Evolutionary conservation across 345 rosid genomes (phyloP).

Genomic region (Heritiera fomes): DNA sequence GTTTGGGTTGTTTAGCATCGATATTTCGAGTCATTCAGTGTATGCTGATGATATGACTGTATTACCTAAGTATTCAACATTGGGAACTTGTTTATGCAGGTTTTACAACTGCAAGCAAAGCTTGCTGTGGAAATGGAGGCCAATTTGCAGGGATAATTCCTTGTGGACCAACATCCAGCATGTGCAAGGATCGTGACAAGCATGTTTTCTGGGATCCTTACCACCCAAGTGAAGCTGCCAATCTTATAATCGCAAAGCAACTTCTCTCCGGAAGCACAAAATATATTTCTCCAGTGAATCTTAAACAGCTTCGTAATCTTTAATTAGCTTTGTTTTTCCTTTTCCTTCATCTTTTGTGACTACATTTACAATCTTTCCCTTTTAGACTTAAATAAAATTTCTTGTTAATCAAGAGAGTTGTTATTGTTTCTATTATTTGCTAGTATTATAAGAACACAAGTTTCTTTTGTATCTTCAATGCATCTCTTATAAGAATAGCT

Average conservation of each 20-base stretch:
- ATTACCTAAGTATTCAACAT: background rate
- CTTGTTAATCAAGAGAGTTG: background rate
- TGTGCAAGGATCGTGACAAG: slow-evolving; percentile 63
- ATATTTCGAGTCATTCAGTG: background rate
- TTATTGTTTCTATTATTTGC: background rate
- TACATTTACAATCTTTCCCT: background rate
- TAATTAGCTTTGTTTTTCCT: background rate
- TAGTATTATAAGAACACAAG: background rate
- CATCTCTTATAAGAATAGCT: background rate
- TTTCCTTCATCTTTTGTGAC: background rate
- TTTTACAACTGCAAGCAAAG: slow-evolving; percentile 64
- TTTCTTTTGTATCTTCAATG: background rate
- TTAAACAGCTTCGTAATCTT: slow-evolving; percentile 56
- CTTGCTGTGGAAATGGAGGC: slow-evolving; percentile 85
- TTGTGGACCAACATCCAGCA: slow-evolving; percentile 72
- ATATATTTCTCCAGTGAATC: slow-evolving; percentile 10
- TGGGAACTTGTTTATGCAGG: background rate
- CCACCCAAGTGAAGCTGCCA: slow-evolving; percentile 87
- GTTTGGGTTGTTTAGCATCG: background rate
- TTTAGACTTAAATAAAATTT: background rate
- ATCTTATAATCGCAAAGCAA: slow-evolving; percentile 60
- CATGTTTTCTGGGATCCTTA: slow-evolving; percentile 92
- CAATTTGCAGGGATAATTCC: slow-evolving; percentile 86
- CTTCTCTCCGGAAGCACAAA: slow-evolving; percentile 27
- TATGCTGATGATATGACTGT: background rate